Evolutionary conservation across 164 flowering plant genomes (phyloP), one percentile per base, ranked within the genome.

Genomic region (Dillenia turbinata): DNA sequence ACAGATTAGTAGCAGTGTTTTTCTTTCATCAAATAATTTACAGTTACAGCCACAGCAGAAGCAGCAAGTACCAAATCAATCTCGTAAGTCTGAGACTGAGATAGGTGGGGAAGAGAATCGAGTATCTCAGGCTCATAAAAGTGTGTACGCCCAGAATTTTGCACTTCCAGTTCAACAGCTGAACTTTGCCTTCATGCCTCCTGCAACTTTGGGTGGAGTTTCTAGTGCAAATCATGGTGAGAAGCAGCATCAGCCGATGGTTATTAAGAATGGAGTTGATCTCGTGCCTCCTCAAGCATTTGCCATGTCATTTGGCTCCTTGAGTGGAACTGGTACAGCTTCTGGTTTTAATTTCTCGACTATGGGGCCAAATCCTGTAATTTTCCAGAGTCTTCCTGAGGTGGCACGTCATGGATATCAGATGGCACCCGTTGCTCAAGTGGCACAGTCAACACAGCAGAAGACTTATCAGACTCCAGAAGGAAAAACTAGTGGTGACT

Each of bases 301-400:
- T 78, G 88, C 95, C 1, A 79, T 94, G 96, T 79, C 97, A 13
- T 89, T 89, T 69, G 83, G 86, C 24, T 66, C 88, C 14, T 66
- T 80, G 2, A 81, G 73, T 74, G 88, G 89, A 14, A 67, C 81
- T 49, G 62, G 75, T 33, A 43, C 78, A 51, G 63, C 83, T 17
- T 68, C 89, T 22, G 90, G 89, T 10, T 48, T 90, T 40, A 92
- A 93, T 66, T 76, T 88, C 54, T 73, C 94, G 5, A 70, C 93
- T 26, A 78, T 89, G 77, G 75, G 83, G 2, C 90, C 81, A 22
- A 86, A 75, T 65, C 93, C 81, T 65, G 71, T 87, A 0, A 66
- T 89, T 56, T 70, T 89, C 40, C 97, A 88, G 62, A 83, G 69
- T 70, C 69, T 80, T 10, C 86, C 96, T 0, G 98, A 92, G 64